These are phyloP conservation scores for Ganoderma resinaceum DNA, from an alignment of 1,284 basidiomycete species.

Conservation along the genomic window DNA sequence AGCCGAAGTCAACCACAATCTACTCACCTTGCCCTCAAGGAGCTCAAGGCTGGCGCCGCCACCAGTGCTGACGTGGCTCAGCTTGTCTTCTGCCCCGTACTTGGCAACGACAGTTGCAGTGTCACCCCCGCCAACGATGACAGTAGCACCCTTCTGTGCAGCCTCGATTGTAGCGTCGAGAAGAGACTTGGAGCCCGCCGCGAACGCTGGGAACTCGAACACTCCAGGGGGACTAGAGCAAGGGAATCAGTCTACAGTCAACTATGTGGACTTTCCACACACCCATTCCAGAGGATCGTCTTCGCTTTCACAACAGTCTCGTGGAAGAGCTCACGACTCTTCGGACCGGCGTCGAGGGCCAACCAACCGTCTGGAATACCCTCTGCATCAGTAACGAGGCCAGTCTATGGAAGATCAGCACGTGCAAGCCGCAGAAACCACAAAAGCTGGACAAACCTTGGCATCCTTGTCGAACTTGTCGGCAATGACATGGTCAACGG, in stretches of 20 bases:
- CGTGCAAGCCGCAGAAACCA: neutral
- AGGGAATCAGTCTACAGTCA: neutral
- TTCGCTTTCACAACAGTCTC: conserved; percentile 88
- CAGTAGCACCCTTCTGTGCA: conserved; percentile 85
- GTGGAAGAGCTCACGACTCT: conserved; percentile 84
- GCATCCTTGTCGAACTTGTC: conserved; percentile 97
- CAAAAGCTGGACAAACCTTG: conserved; percentile 53
- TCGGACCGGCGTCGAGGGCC: conserved; percentile 90
- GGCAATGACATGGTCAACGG: conserved; percentile 93
- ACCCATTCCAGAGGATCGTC: conserved; percentile 99
- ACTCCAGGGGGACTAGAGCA: conserved; percentile 90
- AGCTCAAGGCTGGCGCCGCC: conserved; percentile 96
- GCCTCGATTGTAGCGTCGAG: conserved; percentile 92
- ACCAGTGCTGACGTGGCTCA: conserved; percentile 97
- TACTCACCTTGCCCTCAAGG: conserved; percentile 91
- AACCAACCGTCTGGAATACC: conserved; percentile 96
- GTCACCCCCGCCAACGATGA: conserved; percentile 95
- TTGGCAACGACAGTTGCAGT: conserved; percentile 92
- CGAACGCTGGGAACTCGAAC: conserved; percentile 96
- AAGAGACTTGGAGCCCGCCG: conserved; percentile 85
- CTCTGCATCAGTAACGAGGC: conserved; percentile 77
- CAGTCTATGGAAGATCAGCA: conserved; percentile 56
- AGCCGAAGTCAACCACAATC: neutral
- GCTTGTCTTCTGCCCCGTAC: conserved; percentile 82
- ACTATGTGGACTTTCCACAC: conserved; percentile 28